Percentiles rank a stretch among this genome's conserved stretches.
Conservation (phyloP, 2,329 filamentous ascomycete genomes). For the Talaromyces rugulosus region DNA sequence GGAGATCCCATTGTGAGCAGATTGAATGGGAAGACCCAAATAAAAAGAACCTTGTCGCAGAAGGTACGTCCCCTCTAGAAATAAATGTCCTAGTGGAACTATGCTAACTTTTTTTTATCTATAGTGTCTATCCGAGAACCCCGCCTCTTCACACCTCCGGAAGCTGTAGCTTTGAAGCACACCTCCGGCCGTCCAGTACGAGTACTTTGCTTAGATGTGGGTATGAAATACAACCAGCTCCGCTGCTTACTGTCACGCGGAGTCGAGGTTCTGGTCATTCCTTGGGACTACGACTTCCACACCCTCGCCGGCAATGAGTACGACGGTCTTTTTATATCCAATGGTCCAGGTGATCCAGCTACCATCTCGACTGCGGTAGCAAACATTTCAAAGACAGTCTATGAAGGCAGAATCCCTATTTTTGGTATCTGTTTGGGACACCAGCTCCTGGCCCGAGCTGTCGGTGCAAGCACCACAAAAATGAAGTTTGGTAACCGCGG, state of each 20-base stretch:
- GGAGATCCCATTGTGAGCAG: conserved; percentile 64
- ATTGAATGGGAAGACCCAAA: conserved; percentile 92
- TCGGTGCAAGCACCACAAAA: conserved; percentile 81
- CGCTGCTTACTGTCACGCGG: conserved; percentile 87
- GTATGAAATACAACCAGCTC: conserved; percentile 97
- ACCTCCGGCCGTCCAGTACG: conserved; percentile 82
- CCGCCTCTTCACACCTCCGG: conserved; percentile 75
- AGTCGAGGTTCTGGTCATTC: conserved; percentile 89
- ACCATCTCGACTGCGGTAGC: conserved; percentile 73
- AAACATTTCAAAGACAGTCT: conserved; percentile 71
- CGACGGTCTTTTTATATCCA: conserved; percentile 95
- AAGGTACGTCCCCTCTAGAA: conserved; percentile 62
- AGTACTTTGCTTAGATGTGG: conserved; percentile 90
- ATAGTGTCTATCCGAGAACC: conserved; percentile 87
- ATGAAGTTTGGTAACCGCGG: conserved; percentile 99
- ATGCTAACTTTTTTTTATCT: conserved; percentile 36
- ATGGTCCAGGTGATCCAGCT: conserved; percentile 92
- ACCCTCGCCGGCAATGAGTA: conserved; percentile 74
- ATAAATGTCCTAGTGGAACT: neutral
- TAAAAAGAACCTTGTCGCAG: conserved; percentile 82
- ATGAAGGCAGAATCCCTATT: conserved; percentile 76
- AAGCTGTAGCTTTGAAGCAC: conserved; percentile 70
- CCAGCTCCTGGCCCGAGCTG: conserved; percentile 83
- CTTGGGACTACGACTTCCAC: conserved; percentile 92
- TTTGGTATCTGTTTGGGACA: conserved; percentile 97